phyloP scores from a whole-genome alignment of 2,329 filamentous ascomycete genomes.

The Zymoseptoria pseudotritici region DNA sequence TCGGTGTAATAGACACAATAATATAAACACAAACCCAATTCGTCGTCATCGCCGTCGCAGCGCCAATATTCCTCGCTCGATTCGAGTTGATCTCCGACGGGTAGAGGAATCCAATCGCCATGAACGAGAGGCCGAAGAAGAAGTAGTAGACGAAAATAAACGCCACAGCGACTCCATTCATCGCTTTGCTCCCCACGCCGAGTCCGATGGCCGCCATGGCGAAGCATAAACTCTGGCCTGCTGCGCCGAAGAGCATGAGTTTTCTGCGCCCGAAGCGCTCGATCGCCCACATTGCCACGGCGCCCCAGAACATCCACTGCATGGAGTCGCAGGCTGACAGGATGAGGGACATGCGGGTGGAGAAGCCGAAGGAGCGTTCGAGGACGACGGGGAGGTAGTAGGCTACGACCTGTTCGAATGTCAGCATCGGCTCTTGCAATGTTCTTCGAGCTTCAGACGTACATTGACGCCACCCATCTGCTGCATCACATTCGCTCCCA shows the following conservation, averaged over 20 bases:
- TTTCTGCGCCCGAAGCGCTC: background rate
- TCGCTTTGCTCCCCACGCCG: constrained; percentile 4
- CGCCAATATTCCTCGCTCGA: constrained; percentile 48
- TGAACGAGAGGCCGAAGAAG: constrained; percentile 54
- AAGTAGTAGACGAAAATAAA: constrained; percentile 60
- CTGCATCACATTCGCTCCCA: constrained; percentile 55
- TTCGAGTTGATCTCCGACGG: constrained; percentile 34
- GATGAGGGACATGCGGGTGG: background rate
- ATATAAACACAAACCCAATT: constrained; percentile 28
- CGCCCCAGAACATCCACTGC: constrained; percentile 22
- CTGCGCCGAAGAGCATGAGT: background rate
- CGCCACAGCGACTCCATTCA: constrained; percentile 31
- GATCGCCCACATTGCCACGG: background rate
- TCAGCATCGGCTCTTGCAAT: too few relatives aligned
- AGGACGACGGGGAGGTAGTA: constrained; percentile 26
- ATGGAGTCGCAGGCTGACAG: constrained; percentile 16
- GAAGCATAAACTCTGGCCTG: background rate
- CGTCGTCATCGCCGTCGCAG: constrained; percentile 45
- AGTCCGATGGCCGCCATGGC: background rate
- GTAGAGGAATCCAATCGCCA: constrained; percentile 27
- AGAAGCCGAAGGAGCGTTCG: background rate
- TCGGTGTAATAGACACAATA: too few relatives aligned
- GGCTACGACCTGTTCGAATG: constrained; percentile 27
- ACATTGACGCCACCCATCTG: constrained; percentile 48
- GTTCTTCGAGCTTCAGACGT: too few relatives aligned